Evolutionary conservation across 768 basidiomycete species (phyloP), one percentile per base, ranked within the genome.

Genomic region (Tulasnella sp.): DNA sequence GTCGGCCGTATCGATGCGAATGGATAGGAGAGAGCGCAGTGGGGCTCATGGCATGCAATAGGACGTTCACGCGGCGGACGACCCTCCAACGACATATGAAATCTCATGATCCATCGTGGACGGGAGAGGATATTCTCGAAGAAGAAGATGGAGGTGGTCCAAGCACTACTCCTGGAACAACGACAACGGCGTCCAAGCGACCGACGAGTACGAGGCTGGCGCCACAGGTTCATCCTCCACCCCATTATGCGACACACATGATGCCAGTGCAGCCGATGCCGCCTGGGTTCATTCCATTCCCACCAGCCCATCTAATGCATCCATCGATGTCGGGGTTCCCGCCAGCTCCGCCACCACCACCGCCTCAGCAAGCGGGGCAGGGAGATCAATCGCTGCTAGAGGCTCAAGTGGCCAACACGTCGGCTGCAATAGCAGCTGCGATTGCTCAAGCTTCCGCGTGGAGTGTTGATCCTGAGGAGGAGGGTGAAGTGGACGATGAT

Each of bases 11-110:
- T 70, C 87, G 84, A 68, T 91, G 89, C 68, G 27, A 51, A 59
- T 59, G 57, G 57, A 3, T 42, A 2, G 48, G 57, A 25, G 86
- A 88, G 69, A 83, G 87, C 63, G 79, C 83, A 3, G 78, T 80
- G 60, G 57, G 57, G 15, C 30, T 49, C 25, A 51, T 41, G 3
- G 46, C 42, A 12, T 88, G 87, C 70, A 84, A 86, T 66, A 91
- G 91, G 76, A 87, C 87, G 1, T 92, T 92, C 70, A 90, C 87
- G 21, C 80, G 90, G 58, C 78, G 87, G 60, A 88, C 88, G 56
- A 90, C 88, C 22, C 71, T 92, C 57, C 90, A 85, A 4, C 80
- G 84, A 30, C 90, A 92, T 70, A 90, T 92, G 87, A 80, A 83
- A 60, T 87, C 84, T 25, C 88, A 92, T 69, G 86, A 90, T 70